Percentiles rank a stretch among this genome's conserved stretches.
phyloP scores from a whole-genome alignment of 805 yeast species.

The Wickerhamiella sorbophila region DNA sequence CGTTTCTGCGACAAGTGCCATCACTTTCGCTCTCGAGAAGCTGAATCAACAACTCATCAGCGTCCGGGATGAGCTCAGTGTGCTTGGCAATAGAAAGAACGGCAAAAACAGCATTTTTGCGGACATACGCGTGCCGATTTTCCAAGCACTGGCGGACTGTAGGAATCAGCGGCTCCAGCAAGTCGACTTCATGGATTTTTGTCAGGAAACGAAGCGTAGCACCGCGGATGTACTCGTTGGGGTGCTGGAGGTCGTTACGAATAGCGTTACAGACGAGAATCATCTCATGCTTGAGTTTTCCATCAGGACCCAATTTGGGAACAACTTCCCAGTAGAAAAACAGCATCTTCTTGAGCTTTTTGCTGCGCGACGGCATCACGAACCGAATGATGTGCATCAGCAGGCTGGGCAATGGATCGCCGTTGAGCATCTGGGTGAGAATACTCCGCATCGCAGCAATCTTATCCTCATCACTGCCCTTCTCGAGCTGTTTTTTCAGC shows the following conservation, averaged over 20 bases:
- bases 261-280: constrained; percentile 95
- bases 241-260: constrained; percentile 94
- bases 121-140: constrained; percentile 94
- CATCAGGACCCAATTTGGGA: constrained; percentile 75
- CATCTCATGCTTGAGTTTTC: constrained; percentile 95
- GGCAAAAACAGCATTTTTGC: constrained; percentile 93
- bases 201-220: constrained; percentile 83
- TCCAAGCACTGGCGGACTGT: constrained; percentile 81
- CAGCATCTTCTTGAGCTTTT: constrained; percentile 78
- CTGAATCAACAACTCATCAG: constrained; percentile 65
- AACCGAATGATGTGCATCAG: constrained; percentile 95
- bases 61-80: constrained; percentile 84
- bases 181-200: constrained; percentile 82
- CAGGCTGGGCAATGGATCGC: constrained; percentile 82
- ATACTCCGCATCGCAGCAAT: constrained; percentile 82
- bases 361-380: constrained; percentile 89
- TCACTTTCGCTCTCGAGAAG: constrained; percentile 76
- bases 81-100: constrained; percentile 68
- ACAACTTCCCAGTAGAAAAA: constrained; percentile 98
- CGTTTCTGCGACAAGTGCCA: constrained; percentile 89
- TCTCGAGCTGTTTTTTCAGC: constrained; percentile 65
- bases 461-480: constrained; percentile 77
- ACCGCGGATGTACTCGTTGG: constrained; percentile 94
- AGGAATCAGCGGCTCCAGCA: constrained; percentile 90
- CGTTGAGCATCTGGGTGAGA: constrained; percentile 74